Evolutionary conservation across 306 rosid genomes (phyloP).

Genomic region (Vicia sativa): DNA sequence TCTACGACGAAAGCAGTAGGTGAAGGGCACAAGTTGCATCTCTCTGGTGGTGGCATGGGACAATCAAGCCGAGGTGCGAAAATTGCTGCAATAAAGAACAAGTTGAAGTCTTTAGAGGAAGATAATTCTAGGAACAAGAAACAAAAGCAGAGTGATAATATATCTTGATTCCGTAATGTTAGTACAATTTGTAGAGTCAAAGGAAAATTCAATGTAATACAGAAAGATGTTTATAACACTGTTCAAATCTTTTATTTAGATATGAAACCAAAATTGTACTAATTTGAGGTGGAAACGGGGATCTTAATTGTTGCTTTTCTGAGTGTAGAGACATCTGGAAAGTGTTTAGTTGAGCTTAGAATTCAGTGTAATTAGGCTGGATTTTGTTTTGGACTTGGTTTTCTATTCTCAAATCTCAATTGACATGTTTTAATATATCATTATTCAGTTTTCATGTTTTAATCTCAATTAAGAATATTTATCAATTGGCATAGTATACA

Average conservation of each 20-base stretch:
- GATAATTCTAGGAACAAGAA: slow-evolving; percentile 69
- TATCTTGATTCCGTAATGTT: slow-evolving; percentile 38
- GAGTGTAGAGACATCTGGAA: too few relatives aligned
- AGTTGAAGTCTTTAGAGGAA: slow-evolving; percentile 77
- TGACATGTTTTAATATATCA: too few relatives aligned
- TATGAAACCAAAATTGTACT: not conserved
- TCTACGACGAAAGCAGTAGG: slow-evolving; percentile 44
- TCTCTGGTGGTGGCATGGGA: slow-evolving; percentile 47
- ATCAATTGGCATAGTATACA: too few relatives aligned
- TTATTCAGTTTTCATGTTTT: too few relatives aligned
- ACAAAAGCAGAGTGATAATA: slow-evolving; percentile 61
- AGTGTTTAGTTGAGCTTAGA: not conserved
- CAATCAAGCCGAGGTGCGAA: slow-evolving; percentile 71
- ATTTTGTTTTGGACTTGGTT: too few relatives aligned
- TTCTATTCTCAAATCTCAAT: too few relatives aligned
- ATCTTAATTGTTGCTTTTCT: not conserved
- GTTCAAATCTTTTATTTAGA: too few relatives aligned
- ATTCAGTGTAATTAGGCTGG: not conserved
- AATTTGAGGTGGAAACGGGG: slow-evolving; percentile 1
- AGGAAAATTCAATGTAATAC: slow-evolving; percentile 24
- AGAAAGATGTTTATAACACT: too few relatives aligned
- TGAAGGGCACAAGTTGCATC: slow-evolving; percentile 56
- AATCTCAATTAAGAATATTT: too few relatives aligned
- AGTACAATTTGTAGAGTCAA: slow-evolving; percentile 7
- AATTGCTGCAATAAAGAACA: slow-evolving; percentile 96